Percentiles rank a stretch among this genome's conserved stretches.
Evolutionary conservation across 768 basidiomycete species (phyloP).

Genomic region (Leucogyrophana mollusca): DNA sequence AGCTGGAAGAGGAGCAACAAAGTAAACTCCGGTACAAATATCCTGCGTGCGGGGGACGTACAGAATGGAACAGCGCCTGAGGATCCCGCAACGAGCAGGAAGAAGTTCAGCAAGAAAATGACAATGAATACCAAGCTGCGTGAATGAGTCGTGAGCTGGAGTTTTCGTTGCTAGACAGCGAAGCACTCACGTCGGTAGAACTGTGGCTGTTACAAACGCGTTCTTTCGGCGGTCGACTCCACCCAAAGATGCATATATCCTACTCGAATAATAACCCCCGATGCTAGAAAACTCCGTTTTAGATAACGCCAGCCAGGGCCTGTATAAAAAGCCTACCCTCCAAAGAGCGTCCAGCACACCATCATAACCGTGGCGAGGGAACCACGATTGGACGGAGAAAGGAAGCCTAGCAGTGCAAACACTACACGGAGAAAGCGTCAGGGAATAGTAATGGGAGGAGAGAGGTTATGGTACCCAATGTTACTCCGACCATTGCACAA

Average conservation of each 20-base stretch:
- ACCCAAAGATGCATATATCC: slow-evolving; percentile 77
- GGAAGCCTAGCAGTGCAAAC: slow-evolving; percentile 89
- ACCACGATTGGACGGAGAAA: slow-evolving; percentile 94
- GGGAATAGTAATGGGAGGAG: slow-evolving; percentile 4
- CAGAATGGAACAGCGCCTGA: slow-evolving; percentile 98
- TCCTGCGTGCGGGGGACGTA: slow-evolving; percentile 24
- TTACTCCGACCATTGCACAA: slow-evolving; percentile 83
- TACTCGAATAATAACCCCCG: slow-evolving; percentile 84
- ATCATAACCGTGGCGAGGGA: slow-evolving; percentile 91
- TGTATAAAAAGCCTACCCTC: slow-evolving; percentile 48
- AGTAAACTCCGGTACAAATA: background rate
- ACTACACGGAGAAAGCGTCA: slow-evolving; percentile 41
- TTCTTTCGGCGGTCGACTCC: slow-evolving; percentile 79
- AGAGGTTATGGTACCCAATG: slow-evolving; percentile 55
- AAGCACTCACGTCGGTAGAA: slow-evolving; percentile 75
- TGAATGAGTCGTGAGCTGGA: slow-evolving; percentile 8
- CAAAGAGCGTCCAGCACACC: slow-evolving; percentile 93
- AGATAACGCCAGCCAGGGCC: background rate
- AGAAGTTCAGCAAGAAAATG: slow-evolving; percentile 89
- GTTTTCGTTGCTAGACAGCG: slow-evolving; percentile 1
- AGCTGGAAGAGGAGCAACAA: slow-evolving; percentile 36
- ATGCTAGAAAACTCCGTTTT: slow-evolving; percentile 45
- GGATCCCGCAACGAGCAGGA: slow-evolving; percentile 80
- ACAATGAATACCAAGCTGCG: slow-evolving; percentile 75
- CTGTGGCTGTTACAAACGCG: slow-evolving; percentile 83